These are phyloP conservation scores for Pneumocystis oryctolagi DNA, from an alignment of 1,139 yeast genomes.

Conservation along the genomic window DNA sequence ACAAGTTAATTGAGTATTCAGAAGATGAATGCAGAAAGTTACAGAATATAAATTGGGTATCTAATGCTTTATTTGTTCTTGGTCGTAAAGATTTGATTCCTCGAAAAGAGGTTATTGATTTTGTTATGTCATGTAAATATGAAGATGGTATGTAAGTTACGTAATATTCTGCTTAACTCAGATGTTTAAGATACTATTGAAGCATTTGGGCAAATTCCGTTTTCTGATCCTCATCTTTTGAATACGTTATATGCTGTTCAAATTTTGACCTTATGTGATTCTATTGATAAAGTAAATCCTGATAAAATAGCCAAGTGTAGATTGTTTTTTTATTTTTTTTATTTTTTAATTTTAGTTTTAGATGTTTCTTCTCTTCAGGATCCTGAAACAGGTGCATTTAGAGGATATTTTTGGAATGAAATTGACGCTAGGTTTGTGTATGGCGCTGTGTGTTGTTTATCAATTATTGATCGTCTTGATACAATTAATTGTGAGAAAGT, in stretches of 20 bases:
- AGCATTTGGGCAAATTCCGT: slow-evolving; percentile 82
- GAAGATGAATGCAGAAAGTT: slow-evolving; percentile 75
- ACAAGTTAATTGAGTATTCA: slow-evolving; percentile 47
- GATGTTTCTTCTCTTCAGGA: slow-evolving; percentile 45
- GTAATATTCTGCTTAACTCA: slow-evolving; percentile 15
- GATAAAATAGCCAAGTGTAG: slow-evolving; percentile 29
- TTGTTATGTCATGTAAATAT: slow-evolving; percentile 51
- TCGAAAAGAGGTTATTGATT: slow-evolving; percentile 45
- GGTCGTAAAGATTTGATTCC: slow-evolving; percentile 44
- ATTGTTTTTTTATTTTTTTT: neutral
- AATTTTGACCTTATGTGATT: slow-evolving; percentile 51
- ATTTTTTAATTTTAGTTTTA: slow-evolving; percentile 17
- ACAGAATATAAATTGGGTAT: slow-evolving; percentile 93
- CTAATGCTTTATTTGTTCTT: slow-evolving; percentile 56
- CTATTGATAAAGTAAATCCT: slow-evolving; percentile 33
- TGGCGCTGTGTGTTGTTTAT: slow-evolving; percentile 59
- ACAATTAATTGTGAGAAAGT: slow-evolving; percentile 49
- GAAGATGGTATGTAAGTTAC: slow-evolving; percentile 14
- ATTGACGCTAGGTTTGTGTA: slow-evolving; percentile 83
- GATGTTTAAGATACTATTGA: slow-evolving; percentile 30
- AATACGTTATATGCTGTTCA: slow-evolving; percentile 82
- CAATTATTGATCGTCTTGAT: slow-evolving; percentile 53
- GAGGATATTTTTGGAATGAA: slow-evolving; percentile 82
- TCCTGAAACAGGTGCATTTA: slow-evolving; percentile 37
- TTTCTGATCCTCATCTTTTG: slow-evolving; percentile 79